Base-by-base conservation (phyloP, 345 rosid species). In the Bruguiera parviflora region DNA sequence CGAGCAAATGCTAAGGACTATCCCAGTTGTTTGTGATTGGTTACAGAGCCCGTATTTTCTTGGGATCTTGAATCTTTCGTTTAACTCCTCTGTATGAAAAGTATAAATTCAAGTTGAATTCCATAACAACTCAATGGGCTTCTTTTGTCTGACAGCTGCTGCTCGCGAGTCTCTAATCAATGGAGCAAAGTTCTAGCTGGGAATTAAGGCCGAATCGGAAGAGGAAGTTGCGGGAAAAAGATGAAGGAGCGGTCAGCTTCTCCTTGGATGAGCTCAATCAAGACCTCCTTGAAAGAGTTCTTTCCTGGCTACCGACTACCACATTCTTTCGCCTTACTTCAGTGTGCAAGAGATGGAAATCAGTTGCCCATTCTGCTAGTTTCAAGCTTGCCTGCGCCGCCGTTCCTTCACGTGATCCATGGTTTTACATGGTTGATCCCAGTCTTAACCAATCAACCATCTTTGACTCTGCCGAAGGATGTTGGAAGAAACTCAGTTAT, bases 311-410 rank as follows among this genome's bases (percentile, higher is more conserved):
- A 33, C 98, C 98, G 19, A 73, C 96, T 25, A 85, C 96, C 5
- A 59, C 80, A 21, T 89, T 86, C 77, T 84, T 84, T 79, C 88
- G 93, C 55, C 61, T 84, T 65, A 67, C 64, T 67, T 90, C 92
- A 3, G 96, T 92, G 64, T 88, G 91, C 96, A 90, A 87, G 87
- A 82, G 98, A 76, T 92, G 96, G 96, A 88, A 83, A 77, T 80
- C 87, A 10, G 80, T 76, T 60, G 71, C 88, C 52, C 61, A 74
- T 65, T 92, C 98, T 2, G 63, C 80, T 53, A 87, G 92, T 77
- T 92, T 92, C 84, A 87, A 79, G 76, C 83, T 87, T 28, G 91
- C 98, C 32, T 92, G 98, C 84, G 84, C 91, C 0, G 80, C 76
- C 32, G 64, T 92, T 78, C 88, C 83, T 66, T 63, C 80, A 60